A percentile compares a stretch with the other conserved stretches of the same genome.
These are phyloP conservation scores for Tripterygium wilfordii DNA, from an alignment of 177 flowering plant species.

Conservation along the genomic window DNA sequence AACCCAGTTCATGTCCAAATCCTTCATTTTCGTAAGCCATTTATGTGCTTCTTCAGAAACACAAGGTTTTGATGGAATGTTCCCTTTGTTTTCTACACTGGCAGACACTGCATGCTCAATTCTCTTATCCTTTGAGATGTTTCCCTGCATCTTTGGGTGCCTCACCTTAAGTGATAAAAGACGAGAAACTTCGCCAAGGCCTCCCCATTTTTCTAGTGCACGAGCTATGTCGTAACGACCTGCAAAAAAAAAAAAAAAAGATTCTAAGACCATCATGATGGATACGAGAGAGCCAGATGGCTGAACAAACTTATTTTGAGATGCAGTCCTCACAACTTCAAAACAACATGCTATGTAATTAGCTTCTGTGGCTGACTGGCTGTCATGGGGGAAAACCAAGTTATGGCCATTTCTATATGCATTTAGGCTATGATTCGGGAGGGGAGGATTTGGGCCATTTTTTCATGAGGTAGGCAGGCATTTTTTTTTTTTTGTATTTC, in stretches of 20 bases:
- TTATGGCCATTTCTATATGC: too few relatives aligned
- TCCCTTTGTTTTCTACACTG: conserved; percentile 24
- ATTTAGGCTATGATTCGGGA: too few relatives aligned
- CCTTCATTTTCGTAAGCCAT: conserved; percentile 60
- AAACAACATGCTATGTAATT: too few relatives aligned
- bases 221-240: conserved; percentile 97
- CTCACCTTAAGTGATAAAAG: conserved; percentile 73
- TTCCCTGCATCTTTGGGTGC: conserved; percentile 52
- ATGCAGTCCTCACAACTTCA: too few relatives aligned
- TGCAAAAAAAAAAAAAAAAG: conserved; percentile 14
- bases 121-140: conserved; percentile 36
- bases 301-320: too few relatives aligned
- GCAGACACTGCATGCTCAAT: conserved; percentile 16
- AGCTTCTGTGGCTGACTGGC: too few relatives aligned
- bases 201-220: conserved; percentile 97
- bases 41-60: conserved; percentile 63
- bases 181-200: conserved; percentile 89
- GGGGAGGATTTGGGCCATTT: too few relatives aligned
- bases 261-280: too few relatives aligned
- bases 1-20: conserved; percentile 72
- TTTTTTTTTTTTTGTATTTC: too few relatives aligned
- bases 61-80: conserved; percentile 27
- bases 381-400: too few relatives aligned
- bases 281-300: too few relatives aligned
- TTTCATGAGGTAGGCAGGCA: too few relatives aligned